Evolutionary conservation across 2,329 filamentous ascomycete genomes (phyloP).

Genomic region (Alternaria triticina): DNA sequence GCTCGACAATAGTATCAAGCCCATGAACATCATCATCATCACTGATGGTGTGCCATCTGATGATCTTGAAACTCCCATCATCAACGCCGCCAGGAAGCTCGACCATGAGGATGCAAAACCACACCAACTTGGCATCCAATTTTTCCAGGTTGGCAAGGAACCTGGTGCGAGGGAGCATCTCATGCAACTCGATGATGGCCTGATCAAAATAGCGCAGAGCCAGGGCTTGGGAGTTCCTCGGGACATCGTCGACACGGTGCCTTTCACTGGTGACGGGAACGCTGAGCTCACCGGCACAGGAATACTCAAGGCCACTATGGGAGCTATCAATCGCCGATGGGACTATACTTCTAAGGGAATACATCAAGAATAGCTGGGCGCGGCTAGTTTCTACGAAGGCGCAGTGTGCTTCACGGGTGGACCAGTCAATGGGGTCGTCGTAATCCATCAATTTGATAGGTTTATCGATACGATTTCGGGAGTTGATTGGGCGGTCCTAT

Average conservation of each 20-base stretch:
- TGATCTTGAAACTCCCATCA: slow-evolving; percentile 72
- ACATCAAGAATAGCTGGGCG: slow-evolving; percentile 20
- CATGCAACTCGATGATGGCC: slow-evolving; percentile 75
- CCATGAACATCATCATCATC: slow-evolving; percentile 89
- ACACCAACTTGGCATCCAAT: slow-evolving; percentile 90
- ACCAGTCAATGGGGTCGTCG: neutral
- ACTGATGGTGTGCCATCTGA: slow-evolving; percentile 86
- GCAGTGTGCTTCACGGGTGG: neutral
- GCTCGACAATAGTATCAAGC: slow-evolving; percentile 65
- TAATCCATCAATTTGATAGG: neutral
- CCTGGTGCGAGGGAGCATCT: slow-evolving; percentile 68
- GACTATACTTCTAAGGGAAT: slow-evolving; percentile 57
- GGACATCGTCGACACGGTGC: slow-evolving; percentile 92
- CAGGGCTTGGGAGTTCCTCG: slow-evolving; percentile 62
- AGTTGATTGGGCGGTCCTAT: neutral
- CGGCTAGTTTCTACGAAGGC: neutral
- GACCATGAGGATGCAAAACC: slow-evolving; percentile 72
- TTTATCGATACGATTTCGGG: neutral
- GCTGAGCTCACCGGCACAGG: slow-evolving; percentile 69
- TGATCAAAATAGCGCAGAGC: slow-evolving; percentile 58
- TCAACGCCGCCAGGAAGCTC: slow-evolving; percentile 71
- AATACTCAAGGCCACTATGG: slow-evolving; percentile 80
- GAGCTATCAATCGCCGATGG: slow-evolving; percentile 72
- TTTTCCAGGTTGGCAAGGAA: slow-evolving; percentile 91
- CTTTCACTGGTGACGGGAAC: slow-evolving; percentile 65